These are phyloP conservation scores for Castanospermum australe DNA, from an alignment of 306 rosid species.

Conservation along the genomic window DNA sequence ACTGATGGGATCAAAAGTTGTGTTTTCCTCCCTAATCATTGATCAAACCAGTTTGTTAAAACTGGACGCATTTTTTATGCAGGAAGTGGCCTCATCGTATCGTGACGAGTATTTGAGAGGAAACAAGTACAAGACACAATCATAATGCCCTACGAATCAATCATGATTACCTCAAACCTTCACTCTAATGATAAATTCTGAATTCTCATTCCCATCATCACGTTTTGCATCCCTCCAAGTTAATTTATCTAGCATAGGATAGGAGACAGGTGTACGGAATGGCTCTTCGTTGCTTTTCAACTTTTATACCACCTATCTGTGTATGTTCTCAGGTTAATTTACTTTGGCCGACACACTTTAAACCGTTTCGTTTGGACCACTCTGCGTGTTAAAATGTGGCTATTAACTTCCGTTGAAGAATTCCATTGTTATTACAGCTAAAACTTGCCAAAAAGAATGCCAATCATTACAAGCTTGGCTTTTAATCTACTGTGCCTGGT, in stretches of 20 bases:
- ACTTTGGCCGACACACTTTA: not conserved
- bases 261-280: not conserved
- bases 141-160: constrained; percentile 12
- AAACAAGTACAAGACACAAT: constrained; percentile 33
- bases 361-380: constrained; percentile 3
- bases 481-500: constrained; percentile 5
- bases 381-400: not conserved
- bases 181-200: not conserved
- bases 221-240: constrained; percentile 1
- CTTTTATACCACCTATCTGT: not conserved
- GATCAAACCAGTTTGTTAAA: not conserved
- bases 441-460: not conserved
- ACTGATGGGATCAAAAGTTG: not conserved
- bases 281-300: not conserved
- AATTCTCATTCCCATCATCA: constrained; percentile 5
- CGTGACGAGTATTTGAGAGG: not conserved
- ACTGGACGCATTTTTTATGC: not conserved
- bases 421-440: not conserved
- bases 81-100: not conserved
- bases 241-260: not conserved
- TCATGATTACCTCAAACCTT: constrained; percentile 29
- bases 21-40: not conserved
- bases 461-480: constrained; percentile 18
- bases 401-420: not conserved
- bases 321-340: not conserved